Evolutionary conservation across 306 rosid species (phyloP).

Genomic region (Canavalia gladiata): DNA sequence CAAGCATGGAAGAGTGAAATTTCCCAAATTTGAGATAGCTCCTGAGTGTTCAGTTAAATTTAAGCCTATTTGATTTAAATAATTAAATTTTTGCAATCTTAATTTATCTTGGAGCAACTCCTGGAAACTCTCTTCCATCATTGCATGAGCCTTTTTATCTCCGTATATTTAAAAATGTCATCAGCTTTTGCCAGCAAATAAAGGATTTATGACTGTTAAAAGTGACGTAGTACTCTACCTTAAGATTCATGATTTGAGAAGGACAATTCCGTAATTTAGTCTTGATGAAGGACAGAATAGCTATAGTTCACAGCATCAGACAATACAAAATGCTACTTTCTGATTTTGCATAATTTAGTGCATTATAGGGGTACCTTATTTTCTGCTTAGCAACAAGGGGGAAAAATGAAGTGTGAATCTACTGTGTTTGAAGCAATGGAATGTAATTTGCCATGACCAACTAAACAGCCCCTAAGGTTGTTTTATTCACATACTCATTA

Average conservation of each 20-base stretch:
- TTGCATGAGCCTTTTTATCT: slow-evolving; percentile 9
- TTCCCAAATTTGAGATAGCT: slow-evolving; percentile 16
- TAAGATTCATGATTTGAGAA: neutral
- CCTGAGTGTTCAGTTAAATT: slow-evolving; percentile 12
- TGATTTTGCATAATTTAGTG: slow-evolving; percentile 17
- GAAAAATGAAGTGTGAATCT: slow-evolving; percentile 12
- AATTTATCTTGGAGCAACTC: slow-evolving; percentile 20
- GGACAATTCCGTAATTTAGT: neutral
- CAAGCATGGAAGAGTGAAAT: slow-evolving; percentile 14
- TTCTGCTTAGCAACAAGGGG: neutral
- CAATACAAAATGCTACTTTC: slow-evolving; percentile 2
- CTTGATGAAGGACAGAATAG: neutral
- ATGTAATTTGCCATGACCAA: neutral
- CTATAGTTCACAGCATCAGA: slow-evolving; percentile 11
- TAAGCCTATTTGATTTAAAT: neutral
- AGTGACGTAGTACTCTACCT: neutral
- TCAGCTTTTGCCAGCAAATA: slow-evolving; percentile 1
- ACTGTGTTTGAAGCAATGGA: slow-evolving; percentile 7
- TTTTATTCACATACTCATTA: neutral
- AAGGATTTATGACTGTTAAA: slow-evolving; percentile 5
- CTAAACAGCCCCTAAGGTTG: neutral
- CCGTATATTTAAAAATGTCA: slow-evolving; percentile 6
- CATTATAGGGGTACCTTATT: neutral
- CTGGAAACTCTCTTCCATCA: slow-evolving; percentile 3
- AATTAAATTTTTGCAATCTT: neutral